Base-by-base conservation (phyloP, 495 filamentous ascomycete species). In the Trichocladium antarcticum region DNA sequence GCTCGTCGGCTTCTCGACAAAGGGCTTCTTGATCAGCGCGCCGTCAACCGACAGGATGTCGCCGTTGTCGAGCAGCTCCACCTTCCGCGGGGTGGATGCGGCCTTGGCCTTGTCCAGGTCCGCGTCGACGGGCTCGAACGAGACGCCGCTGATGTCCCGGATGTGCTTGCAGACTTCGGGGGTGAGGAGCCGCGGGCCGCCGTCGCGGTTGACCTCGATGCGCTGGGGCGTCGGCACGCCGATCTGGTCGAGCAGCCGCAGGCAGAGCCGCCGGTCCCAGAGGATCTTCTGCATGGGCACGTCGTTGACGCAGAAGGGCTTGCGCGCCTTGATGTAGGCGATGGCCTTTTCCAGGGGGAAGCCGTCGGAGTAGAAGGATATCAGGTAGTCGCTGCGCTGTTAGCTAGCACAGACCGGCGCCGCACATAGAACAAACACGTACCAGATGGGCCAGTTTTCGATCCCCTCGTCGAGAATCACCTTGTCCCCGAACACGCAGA, bases 271-370 rank as follows among this genome's bases (percentile, higher is more conserved):
- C 22, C 92, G 80, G 67, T 99, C 92, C 92, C 92, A 99, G 16
- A 99, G 70, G 15, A 99, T 81, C 69, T 92, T 93, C 65, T 99
- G 92, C 92, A 99, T 96, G 3, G 86, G 86, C 42, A 99, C 68
- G 58, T 99, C 90, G 66, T 99, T 99, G 60, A 99, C 86, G 61
- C 89, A 95, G 51, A 95, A 95, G 10, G 92, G 93, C 60, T 90
- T 95, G 34, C 92, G 81, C 9, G 94, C 75, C 51, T 83, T 83
- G 37, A 85, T 84, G 64, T 99, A 99, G 12, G 87, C 84, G 57
- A 97, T 93, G 5, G 92, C 93, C 63, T 97, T 99, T 39, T 99
- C 89, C 28, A 99, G 69, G 0, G 92, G 92, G 54, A 99, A 99
- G 0, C 92, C 92, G 64, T 94, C 89, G 0, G 88, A 95, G 68